Base-by-base conservation (phyloP, 2,329 filamentous ascomycete genomes). In the Fusarium sp. region DNA sequence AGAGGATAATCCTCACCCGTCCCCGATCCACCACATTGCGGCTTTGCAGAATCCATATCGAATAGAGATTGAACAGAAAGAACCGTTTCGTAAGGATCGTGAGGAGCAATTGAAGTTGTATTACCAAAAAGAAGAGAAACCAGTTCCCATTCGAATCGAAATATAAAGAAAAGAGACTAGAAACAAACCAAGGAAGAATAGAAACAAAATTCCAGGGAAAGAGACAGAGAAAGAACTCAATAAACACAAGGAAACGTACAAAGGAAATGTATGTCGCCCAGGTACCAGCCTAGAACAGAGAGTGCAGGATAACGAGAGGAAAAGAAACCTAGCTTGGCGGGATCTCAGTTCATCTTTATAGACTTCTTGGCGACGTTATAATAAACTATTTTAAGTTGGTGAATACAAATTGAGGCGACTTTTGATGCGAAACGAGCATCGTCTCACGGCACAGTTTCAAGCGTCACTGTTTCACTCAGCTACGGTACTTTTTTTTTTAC, bases 1-100 rank as follows among this genome's bases (percentile, higher is more conserved):
- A 81, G 39, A 38, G 80, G 74, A 53, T 82, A 82, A 22, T 78
- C 74, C 13, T 63, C 70, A 2, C 56, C 18, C 12, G 17, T 36
- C 5, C 51, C 69, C 0, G 36, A 63, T 8, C 63, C 61, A 9
- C 80, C 80, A 36, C 80, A 82, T 56, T 80, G 75, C 18, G 80
- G 80, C 60, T 79, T 81, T 18, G 35, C 64, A 20, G 69, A 55
- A 35, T 70, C 66, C 67, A 70, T 70, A 24, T 47, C 39, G 28
- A 64, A 42, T 5, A 17, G 20, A 64, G 26, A 51, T 20, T 4
- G 45, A 32, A 51, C 22, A 22, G 14, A 44, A 28, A 59, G 42
- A 32, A 66, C 20, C 22, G 32, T 45, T 39, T 69, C 64, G 56
- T 50, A 63, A 51, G 12, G 56, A 64, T 56, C 50, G 65, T 63